Percentiles rank a stretch among this genome's conserved stretches.
Evolutionary conservation across 805 yeast genomes (phyloP).

Genomic region (Saccharomycopsis lassenensis): DNA sequence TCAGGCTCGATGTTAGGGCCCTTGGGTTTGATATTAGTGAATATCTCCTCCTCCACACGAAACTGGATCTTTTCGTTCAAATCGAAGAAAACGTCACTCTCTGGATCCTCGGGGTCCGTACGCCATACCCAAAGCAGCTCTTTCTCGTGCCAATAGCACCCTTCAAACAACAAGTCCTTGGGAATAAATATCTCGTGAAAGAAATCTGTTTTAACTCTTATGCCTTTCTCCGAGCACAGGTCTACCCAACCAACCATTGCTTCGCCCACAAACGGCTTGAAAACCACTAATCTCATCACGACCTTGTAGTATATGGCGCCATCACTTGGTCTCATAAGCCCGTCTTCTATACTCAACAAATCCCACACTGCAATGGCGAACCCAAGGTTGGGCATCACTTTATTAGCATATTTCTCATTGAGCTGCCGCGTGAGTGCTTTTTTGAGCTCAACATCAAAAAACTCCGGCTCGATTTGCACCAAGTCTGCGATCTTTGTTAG

Average conservation of each 20-base stretch:
- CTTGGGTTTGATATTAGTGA: conserved; percentile 73
- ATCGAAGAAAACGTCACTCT: conserved; percentile 71
- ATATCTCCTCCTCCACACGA: conserved; percentile 81
- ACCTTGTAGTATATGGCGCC: conserved; percentile 78
- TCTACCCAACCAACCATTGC: conserved; percentile 87
- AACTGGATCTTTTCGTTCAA: conserved; percentile 85
- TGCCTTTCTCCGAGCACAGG: conserved; percentile 79
- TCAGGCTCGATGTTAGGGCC: conserved; percentile 45
- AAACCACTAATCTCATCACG: conserved; percentile 63
- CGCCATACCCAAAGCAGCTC: conserved; percentile 98
- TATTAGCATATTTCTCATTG: conserved; percentile 76
- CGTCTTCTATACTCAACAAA: conserved; percentile 70
- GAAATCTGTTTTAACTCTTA: conserved; percentile 71
- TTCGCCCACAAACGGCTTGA: conserved; percentile 94
- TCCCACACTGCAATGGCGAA: conserved; percentile 82
- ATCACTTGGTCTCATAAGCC: conserved; percentile 86
- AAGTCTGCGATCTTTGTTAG: conserved; percentile 73
- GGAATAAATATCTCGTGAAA: conserved; percentile 92
- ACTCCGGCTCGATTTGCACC: conserved; percentile 79
- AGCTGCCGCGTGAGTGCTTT: conserved; percentile 71
- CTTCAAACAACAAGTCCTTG: conserved; percentile 68
- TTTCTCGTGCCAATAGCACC: conserved; percentile 48
- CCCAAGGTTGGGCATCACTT: conserved; percentile 75
- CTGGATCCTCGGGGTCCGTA: conserved; percentile 58
- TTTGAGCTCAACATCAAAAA: conserved; percentile 61